Conservation (phyloP, 2,329 filamentous ascomycete genomes). For the Colletotrichum echinochloae region DNA sequence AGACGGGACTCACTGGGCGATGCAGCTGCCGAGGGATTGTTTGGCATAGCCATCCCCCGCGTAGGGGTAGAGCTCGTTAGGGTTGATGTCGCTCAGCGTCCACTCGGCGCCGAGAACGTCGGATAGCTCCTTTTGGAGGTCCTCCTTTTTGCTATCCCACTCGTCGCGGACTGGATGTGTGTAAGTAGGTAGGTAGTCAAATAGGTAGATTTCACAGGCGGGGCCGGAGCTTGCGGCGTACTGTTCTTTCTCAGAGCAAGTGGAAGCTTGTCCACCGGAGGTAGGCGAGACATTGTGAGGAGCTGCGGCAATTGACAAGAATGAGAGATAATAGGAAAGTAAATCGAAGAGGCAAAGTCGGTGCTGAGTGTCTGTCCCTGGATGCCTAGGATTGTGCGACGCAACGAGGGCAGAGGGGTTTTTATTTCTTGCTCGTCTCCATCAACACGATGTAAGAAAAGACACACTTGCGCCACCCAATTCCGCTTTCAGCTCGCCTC, state of each 20-base stretch:
- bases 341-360: neutral
- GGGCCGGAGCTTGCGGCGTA: slow-evolving; percentile 43
- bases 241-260: slow-evolving; percentile 65
- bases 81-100: slow-evolving; percentile 61
- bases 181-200: slow-evolving; percentile 39
- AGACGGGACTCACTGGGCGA: slow-evolving; percentile 53
- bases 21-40: slow-evolving; percentile 57
- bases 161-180: slow-evolving; percentile 60
- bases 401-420: neutral
- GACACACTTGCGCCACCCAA: neutral
- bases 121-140: slow-evolving; percentile 58
- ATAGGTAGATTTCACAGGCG: no score
- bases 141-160: slow-evolving; percentile 61
- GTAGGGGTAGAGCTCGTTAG: slow-evolving; percentile 61
- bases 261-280: slow-evolving; percentile 62
- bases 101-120: slow-evolving; percentile 60
- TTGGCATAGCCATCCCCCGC: slow-evolving; percentile 56
- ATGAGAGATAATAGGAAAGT: neutral
- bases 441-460: neutral
- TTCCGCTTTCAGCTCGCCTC: neutral
- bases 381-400: neutral
- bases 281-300: slow-evolving; percentile 52
- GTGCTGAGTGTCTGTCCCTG: neutral
- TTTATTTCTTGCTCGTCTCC: slow-evolving; percentile 12
- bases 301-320: neutral